Conservation (phyloP, 148 eudicot species). For the Persicaria maculosa region DNA sequence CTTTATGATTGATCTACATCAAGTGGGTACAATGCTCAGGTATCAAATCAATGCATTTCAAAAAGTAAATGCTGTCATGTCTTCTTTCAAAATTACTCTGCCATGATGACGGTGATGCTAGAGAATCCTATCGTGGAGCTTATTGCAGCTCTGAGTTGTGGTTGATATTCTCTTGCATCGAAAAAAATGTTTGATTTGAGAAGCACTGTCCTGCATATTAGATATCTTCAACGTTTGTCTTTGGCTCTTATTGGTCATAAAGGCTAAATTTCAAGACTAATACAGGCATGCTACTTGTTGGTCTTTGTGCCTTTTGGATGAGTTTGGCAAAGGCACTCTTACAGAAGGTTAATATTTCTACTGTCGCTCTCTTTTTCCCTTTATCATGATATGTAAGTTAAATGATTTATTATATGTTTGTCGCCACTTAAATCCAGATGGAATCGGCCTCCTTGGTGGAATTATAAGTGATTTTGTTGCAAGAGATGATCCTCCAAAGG, state of each 20-base stretch:
- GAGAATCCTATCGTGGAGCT: background rate
- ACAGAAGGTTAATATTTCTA: slow-evolving; percentile 60
- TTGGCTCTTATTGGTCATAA: background rate
- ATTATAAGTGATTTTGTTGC: slow-evolving; percentile 66
- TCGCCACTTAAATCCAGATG: slow-evolving; percentile 51
- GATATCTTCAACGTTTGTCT: slow-evolving; percentile 3
- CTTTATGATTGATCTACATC: slow-evolving; percentile 97
- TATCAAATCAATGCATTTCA: slow-evolving; percentile 12
- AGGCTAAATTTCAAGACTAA: slow-evolving; percentile 14
- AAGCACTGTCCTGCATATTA: background rate
- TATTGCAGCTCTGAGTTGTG: background rate
- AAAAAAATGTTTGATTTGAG: slow-evolving; percentile 3
- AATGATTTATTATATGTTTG: slow-evolving; percentile 9
- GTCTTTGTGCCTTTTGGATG: slow-evolving; percentile 89
- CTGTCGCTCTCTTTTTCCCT: background rate
- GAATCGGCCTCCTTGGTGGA: slow-evolving; percentile 96
- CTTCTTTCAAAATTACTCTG: background rate
- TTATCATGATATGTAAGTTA: slow-evolving; percentile 9
- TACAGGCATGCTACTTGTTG: slow-evolving; percentile 75
- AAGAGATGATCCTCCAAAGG: slow-evolving; percentile 82
- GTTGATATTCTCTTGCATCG: background rate
- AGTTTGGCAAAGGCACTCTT: slow-evolving; percentile 97
- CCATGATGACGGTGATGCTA: background rate
- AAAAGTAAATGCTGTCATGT: background rate
- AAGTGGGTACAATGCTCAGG: slow-evolving; percentile 98